Base-by-base conservation (phyloP, 2,329 filamentous ascomycete species). In the Sarocladiaceae sp. region DNA sequence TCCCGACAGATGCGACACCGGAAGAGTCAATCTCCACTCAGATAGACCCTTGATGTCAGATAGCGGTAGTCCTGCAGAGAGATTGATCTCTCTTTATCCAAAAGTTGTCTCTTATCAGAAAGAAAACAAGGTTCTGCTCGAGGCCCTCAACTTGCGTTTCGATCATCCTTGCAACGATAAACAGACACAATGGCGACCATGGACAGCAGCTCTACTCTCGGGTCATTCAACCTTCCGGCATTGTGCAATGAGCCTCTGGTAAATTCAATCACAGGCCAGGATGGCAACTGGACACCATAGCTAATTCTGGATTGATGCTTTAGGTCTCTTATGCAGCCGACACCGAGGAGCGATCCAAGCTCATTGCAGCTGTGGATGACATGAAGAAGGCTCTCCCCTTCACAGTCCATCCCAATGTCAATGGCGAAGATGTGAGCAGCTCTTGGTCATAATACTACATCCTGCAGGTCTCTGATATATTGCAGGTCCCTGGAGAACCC, bases 401-500 rank as follows among this genome's bases (percentile, higher is more conserved):
- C n/a, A n/a, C 16, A 21, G 35, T 40, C 12, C 35, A 40, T 26
- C 35, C 35, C 16, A 40, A 40, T 21, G 35, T 40, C 19, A 24
- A 40, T 16, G 35, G 35, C 20, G 10, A 40, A 24, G 35, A 40
- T 24, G 35, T 40, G 4, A 40, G 35, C 21, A n/a, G 5, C 13
- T 16, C 16, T 35, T 35, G 4, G n/a, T 31, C 9, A 31, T 10
- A 10, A 31, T 9, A 31, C 27, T 10, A n/a, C n/a, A n/a, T n/a
- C n/a, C 26, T 29, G 13, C 26, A 9, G 9, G 26, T 29, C 13
- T 13, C 13, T 13, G 26, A 29, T 29, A 29, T 29, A 9, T 29
- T 7, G 13, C 26, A 29, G 26, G 26, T 29, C 26, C 7, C 26
- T 13, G 7, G 9, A 29, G 26, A 29, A 29, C 9, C 26, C 7